Percentiles rank a stretch among this genome's conserved stretches.
These are phyloP conservation scores for Suillus discolor DNA, from an alignment of 768 basidiomycete genomes.

Conservation along the genomic window DNA sequence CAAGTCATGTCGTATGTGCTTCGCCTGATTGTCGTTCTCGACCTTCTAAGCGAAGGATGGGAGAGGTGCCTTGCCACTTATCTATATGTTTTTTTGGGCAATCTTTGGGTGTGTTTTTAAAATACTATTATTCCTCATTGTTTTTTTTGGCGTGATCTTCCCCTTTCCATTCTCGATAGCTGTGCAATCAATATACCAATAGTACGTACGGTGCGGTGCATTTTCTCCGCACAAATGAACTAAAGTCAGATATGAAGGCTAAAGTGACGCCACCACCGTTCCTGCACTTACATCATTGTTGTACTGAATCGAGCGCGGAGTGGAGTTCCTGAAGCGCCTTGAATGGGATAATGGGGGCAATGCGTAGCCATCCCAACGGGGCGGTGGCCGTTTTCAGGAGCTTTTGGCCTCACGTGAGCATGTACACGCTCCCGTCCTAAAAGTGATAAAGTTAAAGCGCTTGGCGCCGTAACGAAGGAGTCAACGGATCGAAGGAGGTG, in stretches of 20 bases:
- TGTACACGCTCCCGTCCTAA: background rate
- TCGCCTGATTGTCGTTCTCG: conserved; percentile 9
- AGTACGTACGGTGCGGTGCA: conserved; percentile 2
- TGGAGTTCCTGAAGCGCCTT: conserved; percentile 15
- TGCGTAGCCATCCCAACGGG: conserved; percentile 34
- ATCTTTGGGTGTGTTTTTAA: background rate
- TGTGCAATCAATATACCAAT: conserved; percentile 1
- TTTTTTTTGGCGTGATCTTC: background rate
- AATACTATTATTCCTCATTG: too few species aligned
- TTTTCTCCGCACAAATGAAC: conserved; percentile 1
- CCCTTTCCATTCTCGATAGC: conserved; percentile 5
- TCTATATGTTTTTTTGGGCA: background rate
- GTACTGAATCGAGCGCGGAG: background rate
- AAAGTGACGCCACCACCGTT: conserved; percentile 8
- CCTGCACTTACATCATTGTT: conserved; percentile 9
- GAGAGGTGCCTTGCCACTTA: conserved; percentile 1
- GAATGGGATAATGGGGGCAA: conserved; percentile 39
- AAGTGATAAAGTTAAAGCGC: conserved; percentile 9
- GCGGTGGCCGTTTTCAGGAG: conserved; percentile 15
- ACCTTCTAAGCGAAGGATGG: conserved; percentile 10
- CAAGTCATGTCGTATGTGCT: background rate
- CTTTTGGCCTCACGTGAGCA: background rate
- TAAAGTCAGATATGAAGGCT: background rate
- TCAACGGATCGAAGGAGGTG: background rate
- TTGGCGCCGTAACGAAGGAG: background rate